Conservation (phyloP, 2,329 filamentous ascomycete genomes). For the Ophiosphaerella narmari region DNA sequence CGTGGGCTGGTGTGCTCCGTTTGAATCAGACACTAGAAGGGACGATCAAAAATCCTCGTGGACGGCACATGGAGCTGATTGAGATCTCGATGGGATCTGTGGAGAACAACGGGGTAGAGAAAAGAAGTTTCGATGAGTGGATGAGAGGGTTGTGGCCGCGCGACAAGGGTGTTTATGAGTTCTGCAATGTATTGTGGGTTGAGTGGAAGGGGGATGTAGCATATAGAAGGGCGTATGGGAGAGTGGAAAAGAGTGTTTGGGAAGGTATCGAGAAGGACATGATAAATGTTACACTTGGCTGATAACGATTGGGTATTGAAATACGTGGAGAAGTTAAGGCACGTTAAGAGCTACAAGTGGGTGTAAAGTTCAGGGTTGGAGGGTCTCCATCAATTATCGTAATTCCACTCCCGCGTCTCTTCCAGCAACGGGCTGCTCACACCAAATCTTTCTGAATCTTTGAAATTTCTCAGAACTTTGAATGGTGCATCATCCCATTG, state of each 20-base stretch:
- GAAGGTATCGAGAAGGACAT: constrained; percentile 6
- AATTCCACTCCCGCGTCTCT: too few species aligned
- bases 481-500: too few species aligned
- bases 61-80: constrained; percentile 9
- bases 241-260: constrained; percentile 21
- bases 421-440: too few species aligned
- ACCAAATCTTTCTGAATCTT: too few species aligned
- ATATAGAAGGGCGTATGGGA: constrained; percentile 24
- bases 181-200: constrained; percentile 29
- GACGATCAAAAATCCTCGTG: background rate
- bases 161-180: constrained; percentile 13
- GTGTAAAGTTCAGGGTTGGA: too few species aligned
- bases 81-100: constrained; percentile 20
- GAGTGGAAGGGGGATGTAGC: constrained; percentile 20
- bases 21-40: constrained; percentile 4
- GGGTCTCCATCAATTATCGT: background rate
- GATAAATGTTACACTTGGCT: constrained; percentile 20
- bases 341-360: too few species aligned
- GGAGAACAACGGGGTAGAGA: constrained; percentile 11
- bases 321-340: too few species aligned
- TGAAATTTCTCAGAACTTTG: too few species aligned
- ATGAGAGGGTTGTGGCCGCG: constrained; percentile 2
- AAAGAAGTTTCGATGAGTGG: constrained; percentile 18
- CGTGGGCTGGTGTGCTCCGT: constrained; percentile 19
- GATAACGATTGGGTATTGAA: background rate